Evolutionary conservation across 2,329 filamentous ascomycete species (phyloP), one percentile per base, ranked within the genome.

Genomic region (Beauveria varroae): DNA sequence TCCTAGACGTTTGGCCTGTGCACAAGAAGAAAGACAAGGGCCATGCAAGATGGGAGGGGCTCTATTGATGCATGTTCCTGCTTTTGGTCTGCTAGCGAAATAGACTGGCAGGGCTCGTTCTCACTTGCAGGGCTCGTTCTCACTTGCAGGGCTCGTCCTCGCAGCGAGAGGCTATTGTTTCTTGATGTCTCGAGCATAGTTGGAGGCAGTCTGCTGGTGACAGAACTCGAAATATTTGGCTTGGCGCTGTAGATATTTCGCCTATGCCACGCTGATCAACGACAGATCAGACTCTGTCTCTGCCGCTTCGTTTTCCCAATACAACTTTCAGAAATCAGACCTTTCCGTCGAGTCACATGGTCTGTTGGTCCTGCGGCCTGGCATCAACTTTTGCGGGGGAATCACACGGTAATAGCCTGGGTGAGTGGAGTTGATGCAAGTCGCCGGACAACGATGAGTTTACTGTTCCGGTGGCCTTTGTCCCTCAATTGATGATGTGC

Each of bases 331-430:
- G 6, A 10, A 41, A 12, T 3, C 10, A 30, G 24, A 22, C 24
- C 43, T 22, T 14, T 30, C 7, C 43, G 10, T n/a, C n/a, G 24
- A 59, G 56, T 59, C 56, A 59, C 56, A 59, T 59, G 56, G 47
- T 20, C 18, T 50, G 26, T 20, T 5, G 4, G 6, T 30, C 34
- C 46, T 59, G 56, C 46, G 37, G 56, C 22, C 22, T 40, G 30
- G 26, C 30, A 22, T 50, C 30, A 50, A 5, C n/a, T 51, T 58
- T 58, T 58, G 56, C 43, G 56, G 56, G 47, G 46, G 22, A 44
- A 59, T 59, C 47, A 59, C 55, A 57, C 30, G n/a, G 22, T 43
- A 2, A 18, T 26, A 26, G 12, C 12, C 12, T 37, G 12, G 9
- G 12, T 6, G 6, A 14, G n/a, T 10, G 47, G 26, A 50, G 37